Evolutionary conservation across 208 protist genomes (phyloP).

Genomic region (Acanthamoeba healyi): DNA sequence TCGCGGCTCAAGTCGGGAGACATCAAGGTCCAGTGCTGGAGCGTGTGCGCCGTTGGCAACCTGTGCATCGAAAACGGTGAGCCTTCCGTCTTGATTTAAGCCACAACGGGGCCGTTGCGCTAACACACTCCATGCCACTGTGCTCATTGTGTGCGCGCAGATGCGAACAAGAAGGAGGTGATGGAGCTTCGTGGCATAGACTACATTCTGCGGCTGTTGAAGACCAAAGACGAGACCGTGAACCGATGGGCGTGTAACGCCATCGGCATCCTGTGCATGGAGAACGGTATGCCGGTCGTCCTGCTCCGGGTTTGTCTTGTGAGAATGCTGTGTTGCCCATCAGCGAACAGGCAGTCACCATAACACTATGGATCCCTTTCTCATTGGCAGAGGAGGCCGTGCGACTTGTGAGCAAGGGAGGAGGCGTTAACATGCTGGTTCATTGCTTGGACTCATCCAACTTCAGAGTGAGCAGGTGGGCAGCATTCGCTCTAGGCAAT

Average conservation of each 20-base stretch:
- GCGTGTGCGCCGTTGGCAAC: constrained; percentile 50
- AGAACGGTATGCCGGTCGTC: not conserved
- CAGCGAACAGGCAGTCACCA: too few relatives aligned
- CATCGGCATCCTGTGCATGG: constrained; percentile 42
- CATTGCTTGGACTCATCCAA: constrained; percentile 24
- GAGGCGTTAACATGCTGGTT: not conserved
- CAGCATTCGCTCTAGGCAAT: constrained; percentile 24
- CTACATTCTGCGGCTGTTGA: constrained; percentile 27
- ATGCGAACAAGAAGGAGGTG: constrained; percentile 43
- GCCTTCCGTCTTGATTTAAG: not conserved
- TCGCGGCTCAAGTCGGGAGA: constrained; percentile 1
- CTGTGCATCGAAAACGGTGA: constrained; percentile 39
- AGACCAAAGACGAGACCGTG: constrained; percentile 23
- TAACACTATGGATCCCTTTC: too few relatives aligned
- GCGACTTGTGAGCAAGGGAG: constrained; percentile 40
- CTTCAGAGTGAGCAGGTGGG: constrained; percentile 12
- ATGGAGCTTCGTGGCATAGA: constrained; percentile 10
- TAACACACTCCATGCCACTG: too few relatives aligned
- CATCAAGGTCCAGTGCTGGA: constrained; percentile 65
- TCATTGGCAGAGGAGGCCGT: constrained; percentile 29
- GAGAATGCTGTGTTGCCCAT: too few relatives aligned
- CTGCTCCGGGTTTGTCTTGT: not conserved
- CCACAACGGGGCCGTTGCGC: too few relatives aligned
- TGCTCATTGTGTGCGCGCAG: not conserved
- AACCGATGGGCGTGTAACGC: constrained; percentile 27